Evolutionary conservation across 106 monocot species (phyloP).

Genomic region (Triglochin maritima): DNA sequence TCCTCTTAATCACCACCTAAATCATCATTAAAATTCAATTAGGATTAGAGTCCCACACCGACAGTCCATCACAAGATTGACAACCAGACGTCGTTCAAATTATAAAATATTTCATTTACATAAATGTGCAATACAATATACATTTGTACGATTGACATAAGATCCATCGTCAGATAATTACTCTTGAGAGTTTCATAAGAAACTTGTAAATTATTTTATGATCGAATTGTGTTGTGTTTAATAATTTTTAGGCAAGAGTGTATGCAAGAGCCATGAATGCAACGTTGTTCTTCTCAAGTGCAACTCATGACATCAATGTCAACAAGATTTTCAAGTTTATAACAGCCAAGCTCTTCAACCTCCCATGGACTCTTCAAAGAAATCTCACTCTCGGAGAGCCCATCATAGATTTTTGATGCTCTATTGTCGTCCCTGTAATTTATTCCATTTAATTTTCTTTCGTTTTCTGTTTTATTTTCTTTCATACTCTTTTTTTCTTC

Average conservation of each 20-base stretch:
- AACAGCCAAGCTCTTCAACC: conserved; percentile 64
- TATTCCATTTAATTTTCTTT: not conserved
- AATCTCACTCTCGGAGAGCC: conserved; percentile 85
- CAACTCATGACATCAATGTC: conserved; percentile 80
- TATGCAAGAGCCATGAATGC: conserved; percentile 80
- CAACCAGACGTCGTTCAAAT: not conserved
- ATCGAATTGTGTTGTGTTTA: too few relatives aligned
- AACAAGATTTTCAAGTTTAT: conserved; percentile 98
- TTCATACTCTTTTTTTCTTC: too few relatives aligned
- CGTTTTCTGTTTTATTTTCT: not conserved
- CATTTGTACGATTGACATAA: too few relatives aligned
- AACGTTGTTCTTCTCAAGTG: conserved; percentile 75
- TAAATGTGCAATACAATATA: too few relatives aligned
- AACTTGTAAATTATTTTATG: not conserved
- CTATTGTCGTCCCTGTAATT: not conserved
- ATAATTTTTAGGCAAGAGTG: conserved; percentile 51
- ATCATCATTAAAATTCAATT: too few relatives aligned
- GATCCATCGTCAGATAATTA: not conserved
- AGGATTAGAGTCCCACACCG: too few relatives aligned
- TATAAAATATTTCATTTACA: not conserved
- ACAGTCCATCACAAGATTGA: not conserved
- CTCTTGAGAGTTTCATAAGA: not conserved
- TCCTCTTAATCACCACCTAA: too few relatives aligned
- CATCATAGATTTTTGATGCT: conserved; percentile 60
- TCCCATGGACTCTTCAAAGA: conserved; percentile 72